Conservation (phyloP, 352 stramenopile genomes). For the Phytopythium aichiense region DNA sequence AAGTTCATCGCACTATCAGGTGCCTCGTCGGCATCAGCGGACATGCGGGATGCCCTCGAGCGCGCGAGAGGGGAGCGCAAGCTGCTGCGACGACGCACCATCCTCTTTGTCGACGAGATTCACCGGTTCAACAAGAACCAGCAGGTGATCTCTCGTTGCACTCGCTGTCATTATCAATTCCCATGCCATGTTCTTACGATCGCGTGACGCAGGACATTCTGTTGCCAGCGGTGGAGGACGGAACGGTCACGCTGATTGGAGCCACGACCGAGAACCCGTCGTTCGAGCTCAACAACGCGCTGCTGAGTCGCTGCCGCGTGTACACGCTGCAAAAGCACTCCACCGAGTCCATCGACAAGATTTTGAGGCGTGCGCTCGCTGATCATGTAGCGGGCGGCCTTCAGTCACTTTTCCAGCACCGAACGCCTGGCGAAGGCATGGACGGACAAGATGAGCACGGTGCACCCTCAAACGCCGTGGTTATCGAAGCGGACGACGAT, state of each 20-base stretch:
- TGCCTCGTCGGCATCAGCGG: slow-evolving; percentile 59
- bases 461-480: neutral
- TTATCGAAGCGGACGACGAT: slow-evolving; percentile 45
- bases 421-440: neutral
- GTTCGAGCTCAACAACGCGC: slow-evolving; percentile 85
- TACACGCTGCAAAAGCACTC: slow-evolving; percentile 77
- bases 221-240: slow-evolving; percentile 76
- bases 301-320: slow-evolving; percentile 76
- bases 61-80: slow-evolving; percentile 60
- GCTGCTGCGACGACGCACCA: slow-evolving; percentile 59
- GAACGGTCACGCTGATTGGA: slow-evolving; percentile 85
- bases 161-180: neutral
- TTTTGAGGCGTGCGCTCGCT: slow-evolving; percentile 58
- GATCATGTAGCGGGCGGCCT: slow-evolving; percentile 28
- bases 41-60: slow-evolving; percentile 76
- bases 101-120: slow-evolving; percentile 88
- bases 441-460: slow-evolving; percentile 8
- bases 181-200: neutral
- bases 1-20: slow-evolving; percentile 76
- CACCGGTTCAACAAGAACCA: slow-evolving; percentile 88
- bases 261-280: slow-evolving; percentile 88
- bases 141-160: slow-evolving; percentile 28
- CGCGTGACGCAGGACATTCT: slow-evolving; percentile 63
- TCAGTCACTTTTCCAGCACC: slow-evolving; percentile 14
- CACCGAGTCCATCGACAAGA: slow-evolving; percentile 48